Conservation (phyloP, 371 early-diverging fungal species). For the Haplosporangium sp. region DNA sequence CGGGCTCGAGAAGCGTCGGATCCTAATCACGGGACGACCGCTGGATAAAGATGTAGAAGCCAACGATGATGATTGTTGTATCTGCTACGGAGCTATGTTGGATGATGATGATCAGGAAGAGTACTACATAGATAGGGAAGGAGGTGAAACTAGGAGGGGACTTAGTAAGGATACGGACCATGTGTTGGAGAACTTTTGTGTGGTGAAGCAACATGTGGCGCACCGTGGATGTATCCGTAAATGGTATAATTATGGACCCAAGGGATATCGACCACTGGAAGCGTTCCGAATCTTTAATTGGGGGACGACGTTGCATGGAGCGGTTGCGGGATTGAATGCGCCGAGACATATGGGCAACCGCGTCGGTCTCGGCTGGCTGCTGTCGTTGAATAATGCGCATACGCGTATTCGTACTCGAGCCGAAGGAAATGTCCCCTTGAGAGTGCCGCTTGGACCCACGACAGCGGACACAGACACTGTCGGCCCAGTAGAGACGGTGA, state of each 20-base stretch:
- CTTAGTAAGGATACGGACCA: conserved; percentile 45
- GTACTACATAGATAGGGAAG: conserved; percentile 1
- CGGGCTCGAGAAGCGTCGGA: conserved; percentile 52
- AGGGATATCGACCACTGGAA: conserved; percentile 51
- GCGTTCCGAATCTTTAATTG: conserved; percentile 39
- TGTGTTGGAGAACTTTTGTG: conserved; percentile 54
- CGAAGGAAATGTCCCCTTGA: conserved; percentile 7
- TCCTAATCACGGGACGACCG: conserved; percentile 45
- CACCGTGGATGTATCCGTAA: conserved; percentile 53
- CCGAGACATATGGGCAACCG: conserved; percentile 18
- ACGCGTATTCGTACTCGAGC: too few species aligned
- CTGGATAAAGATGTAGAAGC: conserved; percentile 37
- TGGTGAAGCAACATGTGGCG: conserved; percentile 48
- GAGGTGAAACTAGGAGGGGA: conserved; percentile 4
- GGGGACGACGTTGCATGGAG: conserved; percentile 39
- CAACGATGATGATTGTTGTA: conserved; percentile 52
- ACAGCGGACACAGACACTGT: background rate
- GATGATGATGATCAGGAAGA: conserved; percentile 48
- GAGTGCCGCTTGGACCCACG: conserved; percentile 16
- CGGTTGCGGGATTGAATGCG: conserved; percentile 34
- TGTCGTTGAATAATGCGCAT: conserved; percentile 17
- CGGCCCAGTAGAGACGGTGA: background rate
- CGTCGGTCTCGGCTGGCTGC: conserved; percentile 39
- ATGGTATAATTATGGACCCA: conserved; percentile 55
- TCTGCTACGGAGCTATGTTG: conserved; percentile 55